Evolutionary conservation across 1,284 basidiomycete species (phyloP), one percentile per base, ranked within the genome.

Genomic region (Mycena citricolor): DNA sequence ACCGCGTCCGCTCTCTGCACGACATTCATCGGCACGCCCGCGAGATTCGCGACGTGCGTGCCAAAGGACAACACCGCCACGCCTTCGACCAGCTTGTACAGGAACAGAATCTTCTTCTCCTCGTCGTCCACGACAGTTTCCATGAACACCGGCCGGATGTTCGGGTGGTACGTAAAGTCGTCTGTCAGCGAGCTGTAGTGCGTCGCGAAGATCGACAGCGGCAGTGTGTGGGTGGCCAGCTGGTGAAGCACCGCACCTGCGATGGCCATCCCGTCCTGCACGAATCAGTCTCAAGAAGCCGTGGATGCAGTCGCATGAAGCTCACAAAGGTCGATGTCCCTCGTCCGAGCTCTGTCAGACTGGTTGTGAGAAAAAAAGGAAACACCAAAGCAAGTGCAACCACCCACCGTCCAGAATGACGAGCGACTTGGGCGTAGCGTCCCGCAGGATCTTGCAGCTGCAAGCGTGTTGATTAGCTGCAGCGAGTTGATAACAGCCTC

Each of bases 111-210:
- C 84, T 91, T 56, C 24, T 84, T 78, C 60, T 90, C 88, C 51
- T 88, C 84, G 43, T 97, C 91, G 59, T 97, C 90, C 2, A 97
- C 87, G 41, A 90, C 76, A 0, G 93, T 97, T 32, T 86, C 77
- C 94, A 98, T 97, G 64, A 94, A 85, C 85, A 94, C 94, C 51
- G 85, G 89, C 42, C 89, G 77, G 55, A 97, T 90, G 60, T 94
- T 95, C 0, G 92, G 90, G 59, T 97, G 94, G 57, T 94, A 93
- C 2, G 79, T 75, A 61, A 86, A 92, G 61, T 93, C 90, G 55
- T 91, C 87, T 5, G 90, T 92, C 30, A 94, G 69, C 1, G 88
- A 86, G 1, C 89, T 89, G 48, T 93, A 94, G 61, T 94, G 90
- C 0, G 90, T 93, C 2, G 88, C 88, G 57, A 91, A 91, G 67